Base-by-base conservation (phyloP, 495 filamentous ascomycete species). In the Penicillium egyptiacum region DNA sequence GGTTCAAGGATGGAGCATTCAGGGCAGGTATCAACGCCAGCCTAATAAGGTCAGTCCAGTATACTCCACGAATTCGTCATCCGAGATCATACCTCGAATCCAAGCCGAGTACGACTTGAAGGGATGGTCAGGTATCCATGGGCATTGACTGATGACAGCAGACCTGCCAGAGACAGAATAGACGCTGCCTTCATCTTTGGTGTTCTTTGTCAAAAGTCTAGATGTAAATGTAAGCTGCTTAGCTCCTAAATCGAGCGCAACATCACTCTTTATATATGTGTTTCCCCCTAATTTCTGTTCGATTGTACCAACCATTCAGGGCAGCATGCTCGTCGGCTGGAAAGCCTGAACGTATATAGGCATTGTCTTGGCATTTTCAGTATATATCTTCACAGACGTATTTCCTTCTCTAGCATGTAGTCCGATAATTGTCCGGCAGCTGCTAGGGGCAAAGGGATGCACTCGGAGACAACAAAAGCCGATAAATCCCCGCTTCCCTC, bases 1-100 rank as follows among this genome's bases (percentile, higher is more conserved):
- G 81, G 80, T 53, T 83, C 81, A 17, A 83, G 76, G 52, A 83
- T 83, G 17, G 80, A 70, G 61, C 80, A 83, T 67, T 82, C 81
- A 0, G 80, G 80, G 62, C 80, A 83, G 3, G 80, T 75, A 56
- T 82, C 80, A 4, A 73, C 64, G 4, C 77, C 79, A 40, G 77
- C 62, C 80, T 83, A 55, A 17, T 17, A 16, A 30, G 41, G 16
- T 55, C 28, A 56, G 28, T 19, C 52, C 53, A 56, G 35, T 33
- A 11, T 44, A 26, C 20, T 39, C 16, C 31, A 12, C 22, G 16
- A 37, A 39, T 8, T 35, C 66, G 35, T 53, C 33, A 41, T 53
- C 33, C 7, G 33, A n/a, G 14, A 37, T n/a, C 14, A 16, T 37
- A 81, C 79, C 72, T 82, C 76, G 16, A 67, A 53, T 31, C 77